These are phyloP conservation scores for Stenogyne calaminthoides DNA, from an alignment of 305 asterid genomes.

Conservation along the genomic window DNA sequence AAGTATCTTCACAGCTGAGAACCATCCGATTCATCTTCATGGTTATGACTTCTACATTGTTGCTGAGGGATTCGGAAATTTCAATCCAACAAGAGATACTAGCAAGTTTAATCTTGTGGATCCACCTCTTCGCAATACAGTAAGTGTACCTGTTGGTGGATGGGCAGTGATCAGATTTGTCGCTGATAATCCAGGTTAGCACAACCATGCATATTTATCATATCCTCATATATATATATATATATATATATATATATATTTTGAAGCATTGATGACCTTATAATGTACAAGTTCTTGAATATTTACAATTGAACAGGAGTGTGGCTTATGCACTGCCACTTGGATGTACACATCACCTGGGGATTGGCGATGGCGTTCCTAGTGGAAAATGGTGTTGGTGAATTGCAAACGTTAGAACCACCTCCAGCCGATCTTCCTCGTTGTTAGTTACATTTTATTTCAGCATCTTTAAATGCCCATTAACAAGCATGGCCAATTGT, in stretches of 20 bases:
- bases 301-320: slow-evolving; percentile 42
- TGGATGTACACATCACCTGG: slow-evolving; percentile 85
- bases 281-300: neutral
- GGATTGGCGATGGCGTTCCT: slow-evolving; percentile 82
- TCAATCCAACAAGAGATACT: slow-evolving; percentile 39
- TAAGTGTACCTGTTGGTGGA: slow-evolving; percentile 38
- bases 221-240: neutral
- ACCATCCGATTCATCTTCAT: slow-evolving; percentile 90
- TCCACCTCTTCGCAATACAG: slow-evolving; percentile 21
- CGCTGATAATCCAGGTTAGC: slow-evolving; percentile 23
- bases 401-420: slow-evolving; percentile 51
- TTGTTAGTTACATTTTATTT: slow-evolving; percentile 38
- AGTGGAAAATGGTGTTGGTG: slow-evolving; percentile 67
- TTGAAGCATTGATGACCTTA: too few species aligned
- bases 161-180: slow-evolving; percentile 85
- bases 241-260: too few species aligned
- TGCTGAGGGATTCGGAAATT: slow-evolving; percentile 84
- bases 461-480: slow-evolving; percentile 14
- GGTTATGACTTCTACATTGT: slow-evolving; percentile 80
- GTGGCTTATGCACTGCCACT: slow-evolving; percentile 86
- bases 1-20: slow-evolving; percentile 68
- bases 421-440: slow-evolving; percentile 72
- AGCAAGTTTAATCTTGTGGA: neutral
- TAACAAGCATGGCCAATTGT: slow-evolving; percentile 7
- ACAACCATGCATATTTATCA: neutral